Evolutionary conservation across 2,329 filamentous ascomycete species (phyloP).

Genomic region (Microcyclosporella mali): DNA sequence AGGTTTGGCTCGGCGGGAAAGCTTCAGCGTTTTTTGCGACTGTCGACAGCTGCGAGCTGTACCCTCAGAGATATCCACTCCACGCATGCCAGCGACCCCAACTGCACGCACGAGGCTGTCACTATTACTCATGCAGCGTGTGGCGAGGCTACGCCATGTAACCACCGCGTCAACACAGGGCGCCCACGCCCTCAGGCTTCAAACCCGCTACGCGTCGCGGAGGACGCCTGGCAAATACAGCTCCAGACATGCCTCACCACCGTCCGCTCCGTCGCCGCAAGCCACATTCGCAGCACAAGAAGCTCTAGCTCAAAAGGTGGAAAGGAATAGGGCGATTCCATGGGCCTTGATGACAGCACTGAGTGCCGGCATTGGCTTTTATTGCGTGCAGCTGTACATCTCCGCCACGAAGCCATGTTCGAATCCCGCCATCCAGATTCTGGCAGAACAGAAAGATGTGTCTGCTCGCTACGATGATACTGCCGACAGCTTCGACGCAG

Average conservation of each 20-base stretch:
- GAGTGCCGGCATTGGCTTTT: conserved; percentile 37
- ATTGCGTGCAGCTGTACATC: conserved; percentile 35
- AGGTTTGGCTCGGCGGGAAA: too few species aligned
- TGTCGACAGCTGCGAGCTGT: too few species aligned
- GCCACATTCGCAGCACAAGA: too few species aligned
- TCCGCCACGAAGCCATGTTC: conserved; percentile 22
- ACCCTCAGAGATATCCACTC: too few species aligned
- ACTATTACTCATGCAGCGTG: conserved; percentile 17
- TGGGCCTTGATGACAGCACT: conserved; percentile 14
- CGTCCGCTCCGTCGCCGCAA: not conserved
- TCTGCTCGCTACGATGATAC: conserved; percentile 41
- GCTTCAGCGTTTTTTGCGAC: too few species aligned
- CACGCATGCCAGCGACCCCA: too few species aligned
- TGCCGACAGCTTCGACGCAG: conserved; percentile 42
- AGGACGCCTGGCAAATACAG: too few species aligned
- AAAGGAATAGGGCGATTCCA: too few species aligned
- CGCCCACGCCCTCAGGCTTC: not conserved
- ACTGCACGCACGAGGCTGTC: not conserved
- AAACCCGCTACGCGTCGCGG: not conserved
- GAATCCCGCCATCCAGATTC: conserved; percentile 20
- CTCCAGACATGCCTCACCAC: not conserved
- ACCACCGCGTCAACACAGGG: conserved; percentile 7
- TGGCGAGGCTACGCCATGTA: conserved; percentile 17
- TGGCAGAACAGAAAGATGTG: conserved; percentile 35
- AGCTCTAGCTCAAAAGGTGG: too few species aligned